phyloP scores from a whole-genome alignment of 371 early-diverging fungal genomes.

The Apophysomyces variabilis region DNA sequence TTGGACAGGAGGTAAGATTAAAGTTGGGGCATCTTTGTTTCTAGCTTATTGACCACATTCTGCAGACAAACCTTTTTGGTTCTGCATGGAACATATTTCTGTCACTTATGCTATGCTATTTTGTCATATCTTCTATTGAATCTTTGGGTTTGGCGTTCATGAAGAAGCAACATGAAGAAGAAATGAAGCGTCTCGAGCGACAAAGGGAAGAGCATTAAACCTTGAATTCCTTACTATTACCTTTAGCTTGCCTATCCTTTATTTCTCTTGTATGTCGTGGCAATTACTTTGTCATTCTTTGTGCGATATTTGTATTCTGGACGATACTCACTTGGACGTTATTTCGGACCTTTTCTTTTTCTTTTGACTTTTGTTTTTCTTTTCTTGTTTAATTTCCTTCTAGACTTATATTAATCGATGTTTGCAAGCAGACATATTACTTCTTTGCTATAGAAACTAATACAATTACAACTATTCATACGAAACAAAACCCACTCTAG shows the following conservation, averaged over 20 bases:
- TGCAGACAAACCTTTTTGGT: conserved; percentile 49
- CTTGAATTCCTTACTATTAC: background rate
- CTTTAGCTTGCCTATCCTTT: background rate
- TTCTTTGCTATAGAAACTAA: too few species aligned
- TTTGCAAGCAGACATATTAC: too few species aligned
- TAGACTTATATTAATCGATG: too few species aligned
- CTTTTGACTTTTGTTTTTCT: background rate
- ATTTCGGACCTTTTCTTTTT: background rate
- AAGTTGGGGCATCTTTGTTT: conserved; percentile 13
- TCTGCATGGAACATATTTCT: conserved; percentile 77
- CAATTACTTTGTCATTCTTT: background rate
- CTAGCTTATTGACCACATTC: conserved; percentile 13
- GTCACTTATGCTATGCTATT: conserved; percentile 81
- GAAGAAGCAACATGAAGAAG: conserved; percentile 50
- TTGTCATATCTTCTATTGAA: conserved; percentile 81
- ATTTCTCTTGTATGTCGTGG: background rate
- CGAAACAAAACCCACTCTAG: too few species aligned
- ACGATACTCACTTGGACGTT: background rate
- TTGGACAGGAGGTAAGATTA: conserved; percentile 21
- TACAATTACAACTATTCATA: too few species aligned
- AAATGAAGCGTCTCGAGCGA: conserved; percentile 36
- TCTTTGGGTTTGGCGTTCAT: conserved; percentile 75
- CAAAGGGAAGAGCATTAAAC: conserved; percentile 20
- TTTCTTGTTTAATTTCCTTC: background rate
- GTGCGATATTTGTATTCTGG: conserved; percentile 5